A percentile compares a stretch with the other conserved stretches of the same genome.
phyloP scores from a whole-genome alignment of 2,329 filamentous ascomycete species.

The Alternaria sp. region DNA sequence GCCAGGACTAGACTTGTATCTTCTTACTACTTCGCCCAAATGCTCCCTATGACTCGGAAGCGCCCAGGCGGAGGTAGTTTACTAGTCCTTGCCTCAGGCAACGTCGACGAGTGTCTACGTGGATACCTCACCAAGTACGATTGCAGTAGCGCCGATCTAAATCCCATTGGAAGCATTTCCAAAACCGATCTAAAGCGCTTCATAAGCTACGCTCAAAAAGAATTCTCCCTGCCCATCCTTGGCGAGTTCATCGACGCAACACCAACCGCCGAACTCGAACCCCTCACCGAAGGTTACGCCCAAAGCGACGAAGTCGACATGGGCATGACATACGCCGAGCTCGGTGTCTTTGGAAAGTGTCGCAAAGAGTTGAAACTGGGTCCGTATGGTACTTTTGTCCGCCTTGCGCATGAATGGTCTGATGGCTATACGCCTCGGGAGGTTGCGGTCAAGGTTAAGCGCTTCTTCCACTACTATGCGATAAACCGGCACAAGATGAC shows the following conservation, averaged over 20 bases:
- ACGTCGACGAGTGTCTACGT: slow-evolving; percentile 65
- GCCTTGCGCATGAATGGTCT: slow-evolving; percentile 62
- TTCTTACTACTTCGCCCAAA: slow-evolving; percentile 66
- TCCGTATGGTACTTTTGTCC: slow-evolving; percentile 62
- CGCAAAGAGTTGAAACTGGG: slow-evolving; percentile 63
- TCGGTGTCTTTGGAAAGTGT: slow-evolving; percentile 60
- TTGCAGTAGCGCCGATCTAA: slow-evolving; percentile 57
- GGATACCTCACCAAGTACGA: slow-evolving; percentile 78
- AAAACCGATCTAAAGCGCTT: slow-evolving; percentile 78
- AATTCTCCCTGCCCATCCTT: slow-evolving; percentile 71
- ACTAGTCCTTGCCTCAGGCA: slow-evolving; percentile 73
- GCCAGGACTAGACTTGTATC: slow-evolving; percentile 63
- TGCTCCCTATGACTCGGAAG: slow-evolving; percentile 67
- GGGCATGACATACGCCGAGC: slow-evolving; percentile 61
- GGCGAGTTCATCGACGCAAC: slow-evolving; percentile 67
- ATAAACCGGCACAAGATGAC: slow-evolving; percentile 39
- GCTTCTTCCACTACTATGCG: slow-evolving; percentile 49
- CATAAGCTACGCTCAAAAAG: slow-evolving; percentile 64
- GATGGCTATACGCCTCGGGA: slow-evolving; percentile 51
- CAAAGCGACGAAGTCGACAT: slow-evolving; percentile 67
- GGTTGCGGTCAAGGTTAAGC: slow-evolving; percentile 57
- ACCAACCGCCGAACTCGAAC: slow-evolving; percentile 64
- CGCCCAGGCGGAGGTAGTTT: slow-evolving; percentile 66
- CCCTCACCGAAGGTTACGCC: slow-evolving; percentile 64
- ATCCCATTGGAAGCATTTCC: slow-evolving; percentile 68